Conservation (phyloP, 2,329 filamentous ascomycete genomes). For the Microsporum canis region DNA sequence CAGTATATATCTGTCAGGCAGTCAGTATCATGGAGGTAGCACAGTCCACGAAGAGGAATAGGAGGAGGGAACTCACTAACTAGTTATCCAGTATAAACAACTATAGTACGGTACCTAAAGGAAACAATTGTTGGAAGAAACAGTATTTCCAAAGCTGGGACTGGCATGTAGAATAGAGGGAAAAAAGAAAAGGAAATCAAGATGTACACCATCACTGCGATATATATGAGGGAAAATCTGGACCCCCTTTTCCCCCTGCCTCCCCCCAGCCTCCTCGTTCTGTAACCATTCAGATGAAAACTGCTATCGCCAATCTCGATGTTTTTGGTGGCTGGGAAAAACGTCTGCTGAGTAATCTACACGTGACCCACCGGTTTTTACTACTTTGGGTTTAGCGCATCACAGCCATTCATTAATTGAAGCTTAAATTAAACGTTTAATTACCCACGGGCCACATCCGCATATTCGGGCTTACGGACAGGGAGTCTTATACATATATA, state of each 20-base stretch:
- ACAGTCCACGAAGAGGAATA: neutral
- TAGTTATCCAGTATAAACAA: no score
- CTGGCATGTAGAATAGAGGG: neutral
- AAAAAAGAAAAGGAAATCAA: neutral
- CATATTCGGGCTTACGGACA: no score
- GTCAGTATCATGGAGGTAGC: neutral
- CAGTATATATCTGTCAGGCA: neutral
- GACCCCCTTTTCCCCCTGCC: neutral
- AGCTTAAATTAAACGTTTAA: slow-evolving; percentile 1
- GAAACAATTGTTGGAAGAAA: neutral
- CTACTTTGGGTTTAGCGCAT: neutral
- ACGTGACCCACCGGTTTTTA: neutral
- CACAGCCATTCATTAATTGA: neutral
- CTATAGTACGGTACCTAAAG: neutral
- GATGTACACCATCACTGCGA: neutral
- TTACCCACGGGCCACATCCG: neutral
- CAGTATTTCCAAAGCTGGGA: neutral
- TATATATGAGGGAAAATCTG: neutral
- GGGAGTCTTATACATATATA: no score
- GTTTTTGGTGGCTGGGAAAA: neutral
- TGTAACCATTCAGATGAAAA: neutral
- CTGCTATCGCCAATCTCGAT: neutral
- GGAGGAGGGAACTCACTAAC: neutral
- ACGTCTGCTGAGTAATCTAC: neutral
- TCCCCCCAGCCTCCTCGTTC: neutral